Conservation (phyloP, 1,139 yeast species). For the Scheffersomyces segobiensis region DNA sequence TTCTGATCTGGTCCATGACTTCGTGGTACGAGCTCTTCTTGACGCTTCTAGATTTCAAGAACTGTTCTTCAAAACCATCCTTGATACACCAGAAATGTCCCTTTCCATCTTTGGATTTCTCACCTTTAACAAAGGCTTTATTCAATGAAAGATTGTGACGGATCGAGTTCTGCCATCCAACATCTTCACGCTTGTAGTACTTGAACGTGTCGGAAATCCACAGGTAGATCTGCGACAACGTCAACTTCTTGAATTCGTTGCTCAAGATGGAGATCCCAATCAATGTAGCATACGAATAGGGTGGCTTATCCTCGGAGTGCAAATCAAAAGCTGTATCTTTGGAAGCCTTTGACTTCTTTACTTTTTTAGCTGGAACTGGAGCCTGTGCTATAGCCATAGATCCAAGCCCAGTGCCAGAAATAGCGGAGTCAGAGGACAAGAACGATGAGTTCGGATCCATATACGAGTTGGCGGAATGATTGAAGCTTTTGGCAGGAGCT, state of each 20-base stretch:
- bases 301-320: constrained; percentile 69
- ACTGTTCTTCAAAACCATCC: constrained; percentile 78
- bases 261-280: constrained; percentile 93
- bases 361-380: constrained; percentile 13
- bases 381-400: neutral
- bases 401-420: neutral
- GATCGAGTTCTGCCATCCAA: constrained; percentile 93
- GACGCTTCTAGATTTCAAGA: constrained; percentile 61
- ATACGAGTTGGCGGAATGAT: constrained; percentile 9
- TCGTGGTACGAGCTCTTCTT: constrained; percentile 48
- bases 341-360: constrained; percentile 26
- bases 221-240: constrained; percentile 85
- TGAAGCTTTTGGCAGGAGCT: constrained; percentile 16
- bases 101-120: constrained; percentile 91
- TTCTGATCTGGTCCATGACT: constrained; percentile 45
- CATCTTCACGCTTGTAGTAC: constrained; percentile 81
- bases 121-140: constrained; percentile 87
- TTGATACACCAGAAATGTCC: constrained; percentile 97
- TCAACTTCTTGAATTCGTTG: constrained; percentile 75
- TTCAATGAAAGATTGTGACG: constrained; percentile 83
- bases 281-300: constrained; percentile 89
- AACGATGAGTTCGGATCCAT: neutral
- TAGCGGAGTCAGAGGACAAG: neutral
- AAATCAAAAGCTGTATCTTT: constrained; percentile 36
- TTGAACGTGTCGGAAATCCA: constrained; percentile 91